These are phyloP conservation scores for Penicillium paneum DNA, from an alignment of 2,329 filamentous ascomycete species.

Conservation along the genomic window DNA sequence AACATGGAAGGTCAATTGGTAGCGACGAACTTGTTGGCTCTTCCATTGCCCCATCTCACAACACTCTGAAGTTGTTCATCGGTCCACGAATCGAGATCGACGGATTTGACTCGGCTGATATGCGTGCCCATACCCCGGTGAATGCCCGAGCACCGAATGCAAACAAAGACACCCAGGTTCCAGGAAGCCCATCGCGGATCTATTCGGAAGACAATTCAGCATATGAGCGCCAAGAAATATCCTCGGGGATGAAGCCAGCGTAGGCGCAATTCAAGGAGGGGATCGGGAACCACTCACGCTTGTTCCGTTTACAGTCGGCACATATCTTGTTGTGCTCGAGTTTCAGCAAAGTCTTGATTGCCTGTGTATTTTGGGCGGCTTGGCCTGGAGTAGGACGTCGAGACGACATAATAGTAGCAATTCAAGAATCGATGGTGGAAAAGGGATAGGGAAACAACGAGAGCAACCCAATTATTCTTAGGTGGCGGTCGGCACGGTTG, in stretches of 20 bases:
- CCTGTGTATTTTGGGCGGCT: constrained; percentile 87
- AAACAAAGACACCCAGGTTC: constrained; percentile 96
- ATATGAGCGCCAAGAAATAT: not conserved
- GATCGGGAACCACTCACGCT: constrained; percentile 61
- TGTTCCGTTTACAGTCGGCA: constrained; percentile 98
- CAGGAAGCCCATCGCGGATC: constrained; percentile 98
- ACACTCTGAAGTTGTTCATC: constrained; percentile 96
- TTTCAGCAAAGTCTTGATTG: constrained; percentile 92
- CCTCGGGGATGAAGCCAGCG: constrained; percentile 6
- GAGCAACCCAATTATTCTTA: constrained; percentile 24
- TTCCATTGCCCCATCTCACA: constrained; percentile 89
- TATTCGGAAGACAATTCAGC: constrained; percentile 39
- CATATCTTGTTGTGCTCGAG: constrained; percentile 94
- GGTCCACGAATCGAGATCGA: constrained; percentile 97
- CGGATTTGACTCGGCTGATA: constrained; percentile 96
- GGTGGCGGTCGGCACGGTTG: constrained; percentile 29
- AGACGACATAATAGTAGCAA: constrained; percentile 38
- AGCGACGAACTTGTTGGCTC: constrained; percentile 77
- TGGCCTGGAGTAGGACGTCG: constrained; percentile 69
- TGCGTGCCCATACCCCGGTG: constrained; percentile 99
- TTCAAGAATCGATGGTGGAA: constrained; percentile 12
- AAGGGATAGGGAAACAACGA: constrained; percentile 20
- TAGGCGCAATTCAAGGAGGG: constrained; percentile 12
- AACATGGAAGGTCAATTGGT: constrained; percentile 5
- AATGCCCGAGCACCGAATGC: constrained; percentile 97